These are phyloP conservation scores for Aureobasidium melanogenum DNA, from an alignment of 2,329 filamentous ascomycete genomes.

Conservation along the genomic window DNA sequence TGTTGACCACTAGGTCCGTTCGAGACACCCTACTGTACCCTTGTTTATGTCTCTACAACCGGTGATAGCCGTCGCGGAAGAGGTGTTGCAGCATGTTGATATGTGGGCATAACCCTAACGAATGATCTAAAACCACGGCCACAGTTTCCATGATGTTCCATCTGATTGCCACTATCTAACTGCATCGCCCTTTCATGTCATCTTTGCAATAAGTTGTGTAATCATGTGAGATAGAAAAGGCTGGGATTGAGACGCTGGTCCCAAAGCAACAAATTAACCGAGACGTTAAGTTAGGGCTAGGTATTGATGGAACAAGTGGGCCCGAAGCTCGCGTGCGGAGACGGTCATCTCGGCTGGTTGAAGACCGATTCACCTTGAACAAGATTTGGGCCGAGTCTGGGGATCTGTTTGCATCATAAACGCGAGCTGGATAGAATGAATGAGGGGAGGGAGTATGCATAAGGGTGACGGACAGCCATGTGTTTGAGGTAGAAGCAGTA, in stretches of 20 bases:
- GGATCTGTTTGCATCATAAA: neutral
- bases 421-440: neutral
- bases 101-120: neutral
- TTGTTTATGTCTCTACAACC: neutral
- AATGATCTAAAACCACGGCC: neutral
- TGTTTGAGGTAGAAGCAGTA: neutral
- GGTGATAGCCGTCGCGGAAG: neutral
- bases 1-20: no score
- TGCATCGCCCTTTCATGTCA: neutral
- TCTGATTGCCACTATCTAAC: neutral
- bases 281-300: neutral
- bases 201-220: neutral
- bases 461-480: neutral
- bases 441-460: neutral
- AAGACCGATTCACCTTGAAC: neutral
- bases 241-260: neutral
- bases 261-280: conserved; percentile 9
- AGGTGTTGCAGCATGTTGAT: neutral
- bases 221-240: neutral
- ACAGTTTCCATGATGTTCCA: neutral
- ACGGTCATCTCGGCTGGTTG: conserved; percentile 2
- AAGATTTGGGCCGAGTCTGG: conserved; percentile 9
- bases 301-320: neutral
- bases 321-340: conserved; percentile 1
- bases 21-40: neutral